Percentiles rank a stretch among this genome's conserved stretches.
Conservation (phyloP, 352 stramenopile species). For the Globisporangium echinulatum region DNA sequence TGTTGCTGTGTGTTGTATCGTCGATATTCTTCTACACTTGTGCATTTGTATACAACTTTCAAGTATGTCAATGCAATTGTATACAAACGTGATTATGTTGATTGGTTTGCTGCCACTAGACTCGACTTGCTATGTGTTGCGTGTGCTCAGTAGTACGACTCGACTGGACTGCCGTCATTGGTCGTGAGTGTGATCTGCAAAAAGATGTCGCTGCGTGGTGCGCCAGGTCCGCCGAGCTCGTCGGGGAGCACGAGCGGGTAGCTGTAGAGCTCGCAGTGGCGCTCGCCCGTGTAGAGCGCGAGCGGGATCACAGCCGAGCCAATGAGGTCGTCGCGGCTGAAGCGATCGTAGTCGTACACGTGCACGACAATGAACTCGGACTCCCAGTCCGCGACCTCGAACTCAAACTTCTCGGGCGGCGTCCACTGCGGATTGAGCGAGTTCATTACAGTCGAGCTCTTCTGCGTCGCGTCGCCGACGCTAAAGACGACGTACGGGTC, state of each 20-base stretch:
- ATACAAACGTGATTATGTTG: too few species aligned
- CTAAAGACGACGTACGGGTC: slow-evolving; percentile 71
- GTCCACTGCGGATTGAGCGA: slow-evolving; percentile 64
- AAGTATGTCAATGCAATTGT: too few species aligned
- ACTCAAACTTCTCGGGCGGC: slow-evolving; percentile 70
- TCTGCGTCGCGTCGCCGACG: slow-evolving; percentile 34
- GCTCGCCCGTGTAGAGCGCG: slow-evolving; percentile 44
- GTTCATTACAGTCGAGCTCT: slow-evolving; percentile 64
- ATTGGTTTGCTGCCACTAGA: too few species aligned
- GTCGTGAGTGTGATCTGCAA: slow-evolving; percentile 57
- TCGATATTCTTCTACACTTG: too few species aligned
- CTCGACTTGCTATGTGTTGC: not conserved
- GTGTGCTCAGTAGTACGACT: slow-evolving; percentile 20
- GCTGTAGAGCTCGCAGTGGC: slow-evolving; percentile 60
- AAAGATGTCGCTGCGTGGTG: slow-evolving; percentile 49
- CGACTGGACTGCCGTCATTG: slow-evolving; percentile 39
- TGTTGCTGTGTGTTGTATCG: too few species aligned
- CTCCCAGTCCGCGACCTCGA: slow-evolving; percentile 53
- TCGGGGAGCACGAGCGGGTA: slow-evolving; percentile 65
- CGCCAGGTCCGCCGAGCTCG: slow-evolving; percentile 33
- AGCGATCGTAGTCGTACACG: slow-evolving; percentile 69
- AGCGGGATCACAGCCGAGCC: slow-evolving; percentile 62
- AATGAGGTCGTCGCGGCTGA: slow-evolving; percentile 66
- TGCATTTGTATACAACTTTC: too few species aligned
- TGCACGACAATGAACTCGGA: slow-evolving; percentile 57